Conservation (phyloP, 2,329 filamentous ascomycete genomes). For the Chaetoscypha palmicola region DNA sequence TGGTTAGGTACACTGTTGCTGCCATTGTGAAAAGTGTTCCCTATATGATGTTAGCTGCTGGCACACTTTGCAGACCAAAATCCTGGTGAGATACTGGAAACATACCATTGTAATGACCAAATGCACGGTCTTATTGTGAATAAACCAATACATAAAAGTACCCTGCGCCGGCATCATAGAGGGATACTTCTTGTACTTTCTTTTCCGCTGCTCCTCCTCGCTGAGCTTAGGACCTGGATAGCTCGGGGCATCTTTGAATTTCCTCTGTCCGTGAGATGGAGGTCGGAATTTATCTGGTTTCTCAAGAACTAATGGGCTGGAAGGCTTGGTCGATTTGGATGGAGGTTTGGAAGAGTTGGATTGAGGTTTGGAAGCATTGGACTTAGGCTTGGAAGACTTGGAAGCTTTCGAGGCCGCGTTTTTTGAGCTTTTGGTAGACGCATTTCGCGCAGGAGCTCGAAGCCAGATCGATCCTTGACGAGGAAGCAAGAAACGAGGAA, state of each 20-base stretch:
- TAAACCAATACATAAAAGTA: conserved; percentile 76
- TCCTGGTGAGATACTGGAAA: conserved; percentile 5
- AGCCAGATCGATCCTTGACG: conserved; percentile 51
- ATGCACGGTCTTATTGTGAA: conserved; percentile 71
- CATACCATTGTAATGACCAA: conserved; percentile 75
- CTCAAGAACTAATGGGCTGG: conserved; percentile 68
- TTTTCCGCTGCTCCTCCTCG: conserved; percentile 56
- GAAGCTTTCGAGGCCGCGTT: too few relatives aligned
- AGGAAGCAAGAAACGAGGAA: conserved; percentile 63
- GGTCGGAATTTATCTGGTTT: conserved; percentile 88
- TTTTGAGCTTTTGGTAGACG: neutral
- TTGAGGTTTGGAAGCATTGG: conserved; percentile 24
- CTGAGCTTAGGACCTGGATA: conserved; percentile 67
- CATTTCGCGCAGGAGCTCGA: conserved; percentile 4
- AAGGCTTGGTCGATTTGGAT: conserved; percentile 36
- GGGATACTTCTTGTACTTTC: conserved; percentile 70
- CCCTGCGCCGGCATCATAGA: conserved; percentile 82
- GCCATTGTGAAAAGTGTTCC: conserved; percentile 46
- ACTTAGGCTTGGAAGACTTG: neutral
- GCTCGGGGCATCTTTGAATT: conserved; percentile 50
- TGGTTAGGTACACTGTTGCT: conserved; percentile 64
- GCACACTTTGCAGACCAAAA: neutral
- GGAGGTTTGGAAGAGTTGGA: conserved; percentile 20
- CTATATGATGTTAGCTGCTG: conserved; percentile 9
- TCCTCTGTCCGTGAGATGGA: conserved; percentile 74